Evolutionary conservation across 768 basidiomycete species (phyloP), one percentile per base, ranked within the genome.

Genomic region (Macrolepiota dolichaula): DNA sequence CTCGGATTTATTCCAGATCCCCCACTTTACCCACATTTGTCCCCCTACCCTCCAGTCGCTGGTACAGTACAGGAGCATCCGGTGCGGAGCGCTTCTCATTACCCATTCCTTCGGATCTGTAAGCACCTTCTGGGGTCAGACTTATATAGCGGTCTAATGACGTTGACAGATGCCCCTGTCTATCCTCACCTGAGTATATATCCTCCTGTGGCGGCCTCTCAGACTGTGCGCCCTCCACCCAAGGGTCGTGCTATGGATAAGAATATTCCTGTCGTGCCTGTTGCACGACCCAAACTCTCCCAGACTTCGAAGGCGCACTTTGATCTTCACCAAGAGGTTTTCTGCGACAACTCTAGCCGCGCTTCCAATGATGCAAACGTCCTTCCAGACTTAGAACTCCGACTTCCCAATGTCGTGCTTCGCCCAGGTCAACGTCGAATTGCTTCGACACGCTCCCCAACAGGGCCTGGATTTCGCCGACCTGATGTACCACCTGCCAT

Each of bases 11-110:
- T 49, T 4, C 19, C 51, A 79, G 79, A 79, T 62, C 74, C 74
- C 2, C 62, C 71, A 24, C 59, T 76, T 46, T 81, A 80, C 63
- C 79, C 82, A 37, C 60, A 76, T 63, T 70, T 80, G 54, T 67
- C 73, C 56, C 68, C 78, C 42, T 81, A 77, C 64, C 78, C 77
- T 32, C 35, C 46, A 40, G 11, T 42, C 35, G 47, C 57, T 15
- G 36, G 38, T 5, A 17, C 17, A 32, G 9, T 27, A 10, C 15
- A 50, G 15, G 52, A 37, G 22, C 12, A 1, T 12, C 7, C 11
- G 12, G 6, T 17, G 42, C 17, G 2, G 11, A 3, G 9, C 27
- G 13, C 15, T 24, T n/a, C 40, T 47, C 27, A 13, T 19, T 61
- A 61, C 35, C 59, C 59, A 6, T 61, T 47, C 52, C 29, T 61